These are phyloP conservation scores for Salvia rosmarinus DNA, from an alignment of 257 asterid genomes.

Conservation along the genomic window DNA sequence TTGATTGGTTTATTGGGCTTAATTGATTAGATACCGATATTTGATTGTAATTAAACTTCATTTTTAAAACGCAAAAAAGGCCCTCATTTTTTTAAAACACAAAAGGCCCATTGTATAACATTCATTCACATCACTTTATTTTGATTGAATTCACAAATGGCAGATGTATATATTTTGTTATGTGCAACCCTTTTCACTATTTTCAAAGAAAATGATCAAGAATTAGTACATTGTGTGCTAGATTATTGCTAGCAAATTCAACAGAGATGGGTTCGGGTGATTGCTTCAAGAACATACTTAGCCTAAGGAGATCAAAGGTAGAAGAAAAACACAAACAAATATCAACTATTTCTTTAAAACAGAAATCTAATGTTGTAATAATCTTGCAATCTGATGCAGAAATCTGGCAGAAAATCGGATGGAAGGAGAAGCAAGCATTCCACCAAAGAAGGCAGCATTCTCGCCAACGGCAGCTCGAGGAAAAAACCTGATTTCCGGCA, in stretches of 20 bases:
- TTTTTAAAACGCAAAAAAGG: no score
- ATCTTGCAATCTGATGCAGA: slow-evolving; percentile 27
- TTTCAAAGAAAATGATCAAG: neutral
- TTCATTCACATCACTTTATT: neutral
- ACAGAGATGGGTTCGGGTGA: slow-evolving; percentile 52
- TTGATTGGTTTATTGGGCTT: neutral
- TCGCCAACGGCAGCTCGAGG: slow-evolving; percentile 35
- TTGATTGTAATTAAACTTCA: neutral
- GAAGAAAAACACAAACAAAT: slow-evolving; percentile 29
- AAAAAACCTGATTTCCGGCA: slow-evolving; percentile 26
- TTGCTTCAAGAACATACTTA: slow-evolving; percentile 54
- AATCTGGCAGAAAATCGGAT: slow-evolving; percentile 30
- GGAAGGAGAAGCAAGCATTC: slow-evolving; percentile 10
- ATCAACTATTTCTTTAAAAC: slow-evolving; percentile 34
- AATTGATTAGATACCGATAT: neutral
- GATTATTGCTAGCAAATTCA: slow-evolving; percentile 6
- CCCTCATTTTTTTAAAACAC: no score
- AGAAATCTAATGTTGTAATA: neutral
- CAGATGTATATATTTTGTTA: no score
- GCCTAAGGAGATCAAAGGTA: slow-evolving; percentile 48
- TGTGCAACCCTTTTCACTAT: neutral
- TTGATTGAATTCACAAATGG: neutral
- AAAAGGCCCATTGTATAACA: neutral
- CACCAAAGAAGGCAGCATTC: slow-evolving; percentile 23
- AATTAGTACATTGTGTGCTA: neutral